A percentile compares a stretch with the other conserved stretches of the same genome.
Conservation (phyloP, 148 eudicot genomes). For the Talinum fruticosum region DNA sequence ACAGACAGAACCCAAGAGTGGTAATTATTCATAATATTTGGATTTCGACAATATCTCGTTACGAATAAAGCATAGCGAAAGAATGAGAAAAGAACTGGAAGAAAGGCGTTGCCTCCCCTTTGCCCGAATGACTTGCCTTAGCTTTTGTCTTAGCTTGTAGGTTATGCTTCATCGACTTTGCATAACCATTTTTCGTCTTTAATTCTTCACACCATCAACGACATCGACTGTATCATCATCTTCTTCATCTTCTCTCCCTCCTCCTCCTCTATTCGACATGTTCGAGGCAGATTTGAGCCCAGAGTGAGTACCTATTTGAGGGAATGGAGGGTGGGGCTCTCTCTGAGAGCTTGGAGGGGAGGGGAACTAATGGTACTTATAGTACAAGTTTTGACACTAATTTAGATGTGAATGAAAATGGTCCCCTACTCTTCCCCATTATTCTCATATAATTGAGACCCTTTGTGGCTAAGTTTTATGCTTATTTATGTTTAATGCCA, state of each 20-base stretch:
- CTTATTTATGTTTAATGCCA: not conserved
- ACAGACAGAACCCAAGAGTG: not conserved
- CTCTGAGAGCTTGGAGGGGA: not conserved
- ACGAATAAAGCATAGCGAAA: not conserved
- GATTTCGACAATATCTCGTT: no score
- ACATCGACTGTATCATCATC: not conserved
- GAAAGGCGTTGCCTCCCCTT: conserved; percentile 97
- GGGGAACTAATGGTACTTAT: not conserved
- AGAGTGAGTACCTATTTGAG: not conserved
- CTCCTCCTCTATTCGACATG: conserved; percentile 5
- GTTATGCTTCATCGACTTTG: conserved; percentile 5
- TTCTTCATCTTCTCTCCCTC: conserved; percentile 23
- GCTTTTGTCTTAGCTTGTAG: not conserved
- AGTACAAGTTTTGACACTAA: not conserved
- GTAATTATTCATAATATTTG: no score
- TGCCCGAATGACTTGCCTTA: conserved; percentile 82
- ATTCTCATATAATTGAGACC: conserved; percentile 13
- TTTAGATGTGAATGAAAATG: conserved; percentile 17
- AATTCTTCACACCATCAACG: no score
- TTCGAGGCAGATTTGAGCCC: not conserved
- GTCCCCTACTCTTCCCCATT: conserved; percentile 23
- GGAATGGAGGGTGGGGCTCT: not conserved
- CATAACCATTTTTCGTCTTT: not conserved
- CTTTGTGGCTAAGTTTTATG: conserved; percentile 1
- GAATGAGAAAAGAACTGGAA: conserved; percentile 48